Evolutionary conservation across 495 filamentous ascomycete genomes (phyloP).

Genomic region (Hyaloscypha hepaticicola): DNA sequence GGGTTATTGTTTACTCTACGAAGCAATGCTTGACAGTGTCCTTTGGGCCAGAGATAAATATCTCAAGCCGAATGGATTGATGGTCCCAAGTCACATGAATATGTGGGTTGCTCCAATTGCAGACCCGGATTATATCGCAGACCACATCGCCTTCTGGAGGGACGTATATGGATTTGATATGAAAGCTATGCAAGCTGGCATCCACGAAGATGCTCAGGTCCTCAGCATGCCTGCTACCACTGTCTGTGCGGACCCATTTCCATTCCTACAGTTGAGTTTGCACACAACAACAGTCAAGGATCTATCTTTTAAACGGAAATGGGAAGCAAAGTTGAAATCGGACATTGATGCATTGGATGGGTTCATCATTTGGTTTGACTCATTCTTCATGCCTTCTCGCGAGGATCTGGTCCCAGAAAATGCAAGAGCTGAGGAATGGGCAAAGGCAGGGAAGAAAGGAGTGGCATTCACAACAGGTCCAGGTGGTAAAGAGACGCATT

Average conservation of each 20-base stretch:
- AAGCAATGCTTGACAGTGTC: conserved; percentile 97
- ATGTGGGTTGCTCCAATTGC: conserved; percentile 88
- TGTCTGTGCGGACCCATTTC: conserved; percentile 46
- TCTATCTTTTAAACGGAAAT: conserved; percentile 55
- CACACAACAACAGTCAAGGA: conserved; percentile 56
- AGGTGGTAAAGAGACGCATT: conserved; percentile 75
- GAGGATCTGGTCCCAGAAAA: conserved; percentile 45
- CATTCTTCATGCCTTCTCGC: conserved; percentile 63
- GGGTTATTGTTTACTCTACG: conserved; percentile 98
- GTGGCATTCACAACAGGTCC: conserved; percentile 78
- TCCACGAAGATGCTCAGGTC: conserved; percentile 61
- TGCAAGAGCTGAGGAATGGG: conserved; percentile 40
- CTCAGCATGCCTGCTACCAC: conserved; percentile 44
- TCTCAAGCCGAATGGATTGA: conserved; percentile 77
- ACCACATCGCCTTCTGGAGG: conserved; percentile 94
- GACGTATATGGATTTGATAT: conserved; percentile 99
- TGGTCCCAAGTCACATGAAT: conserved; percentile 87
- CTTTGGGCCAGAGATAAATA: conserved; percentile 92
- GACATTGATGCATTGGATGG: conserved; percentile 66
- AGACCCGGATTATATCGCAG: conserved; percentile 84
- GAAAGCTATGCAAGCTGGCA: conserved; percentile 68
- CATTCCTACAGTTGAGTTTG: conserved; percentile 57
- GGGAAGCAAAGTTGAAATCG: conserved; percentile 50
- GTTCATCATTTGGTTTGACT: conserved; percentile 78
- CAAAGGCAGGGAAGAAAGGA: conserved; percentile 40